Evolutionary conservation across 306 rosid genomes (phyloP).

Genomic region (Albizia julibrissin): DNA sequence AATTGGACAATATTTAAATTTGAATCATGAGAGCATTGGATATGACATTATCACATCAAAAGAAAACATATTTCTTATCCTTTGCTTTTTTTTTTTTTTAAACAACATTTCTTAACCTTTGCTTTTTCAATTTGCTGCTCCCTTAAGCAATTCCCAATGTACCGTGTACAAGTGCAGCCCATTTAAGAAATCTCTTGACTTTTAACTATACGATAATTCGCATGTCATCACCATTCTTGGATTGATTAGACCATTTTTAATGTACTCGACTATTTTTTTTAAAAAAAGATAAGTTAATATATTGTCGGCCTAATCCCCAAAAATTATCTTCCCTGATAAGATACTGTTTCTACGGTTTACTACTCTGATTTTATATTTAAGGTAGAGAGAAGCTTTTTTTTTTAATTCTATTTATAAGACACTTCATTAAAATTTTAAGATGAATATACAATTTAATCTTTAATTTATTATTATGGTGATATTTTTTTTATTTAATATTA

Average conservation of each 20-base stretch:
- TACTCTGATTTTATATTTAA: no score
- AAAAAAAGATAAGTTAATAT: not conserved
- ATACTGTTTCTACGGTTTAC: not conserved
- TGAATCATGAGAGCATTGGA: not conserved
- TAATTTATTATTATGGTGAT: no score
- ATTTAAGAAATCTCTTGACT: slow-evolving; percentile 9
- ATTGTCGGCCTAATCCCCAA: not conserved
- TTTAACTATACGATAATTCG: not conserved
- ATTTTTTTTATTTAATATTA: no score
- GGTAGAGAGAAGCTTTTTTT: no score
- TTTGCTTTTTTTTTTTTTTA: no score
- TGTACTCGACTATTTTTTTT: not conserved
- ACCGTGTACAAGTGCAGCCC: not conserved
- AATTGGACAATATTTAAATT: not conserved
- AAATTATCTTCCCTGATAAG: not conserved
- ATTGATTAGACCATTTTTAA: not conserved
- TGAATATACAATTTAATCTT: no score
- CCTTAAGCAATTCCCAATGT: not conserved
- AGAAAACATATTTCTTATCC: not conserved
- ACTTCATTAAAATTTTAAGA: no score
- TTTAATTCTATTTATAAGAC: no score
- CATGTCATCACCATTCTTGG: not conserved
- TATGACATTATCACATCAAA: no score
- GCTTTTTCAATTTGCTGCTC: not conserved
- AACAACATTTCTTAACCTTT: no score